phyloP scores from a whole-genome alignment of 495 filamentous ascomycete genomes.

The Aspergillus campestris region DNA sequence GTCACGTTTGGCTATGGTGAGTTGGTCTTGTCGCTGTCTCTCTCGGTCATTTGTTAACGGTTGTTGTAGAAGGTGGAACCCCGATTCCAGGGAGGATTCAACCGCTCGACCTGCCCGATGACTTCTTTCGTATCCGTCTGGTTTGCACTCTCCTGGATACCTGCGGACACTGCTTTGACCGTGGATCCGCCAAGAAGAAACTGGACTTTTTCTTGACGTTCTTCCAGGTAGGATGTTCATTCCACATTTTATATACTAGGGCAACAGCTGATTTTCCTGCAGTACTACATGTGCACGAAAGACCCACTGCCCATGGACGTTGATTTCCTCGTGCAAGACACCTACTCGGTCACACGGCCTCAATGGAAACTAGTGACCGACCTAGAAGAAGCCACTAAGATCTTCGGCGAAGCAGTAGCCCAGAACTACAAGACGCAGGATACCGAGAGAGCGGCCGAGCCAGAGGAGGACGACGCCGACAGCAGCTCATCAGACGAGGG shows the following conservation, averaged over 20 bases:
- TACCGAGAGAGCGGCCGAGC: conserved; percentile 54
- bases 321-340: conserved; percentile 94
- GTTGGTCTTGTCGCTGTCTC: conserved; percentile 12
- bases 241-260: background rate
- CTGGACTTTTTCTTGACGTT: conserved; percentile 97
- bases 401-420: conserved; percentile 78
- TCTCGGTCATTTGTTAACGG: conserved; percentile 1
- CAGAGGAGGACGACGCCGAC: conserved; percentile 56
- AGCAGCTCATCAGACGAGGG: conserved; percentile 55
- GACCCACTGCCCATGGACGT: conserved; percentile 91
- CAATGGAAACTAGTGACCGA: conserved; percentile 83
- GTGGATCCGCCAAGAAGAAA: conserved; percentile 89
- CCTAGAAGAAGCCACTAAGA: conserved; percentile 71
- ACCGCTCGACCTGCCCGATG: conserved; percentile 77
- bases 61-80: conserved; percentile 54
- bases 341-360: conserved; percentile 70
- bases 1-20: conserved; percentile 80
- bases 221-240: conserved; percentile 52
- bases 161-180: conserved; percentile 92
- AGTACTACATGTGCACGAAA: conserved; percentile 96
- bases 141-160: conserved; percentile 87
- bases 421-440: conserved; percentile 79
- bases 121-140: conserved; percentile 90
- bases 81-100: conserved; percentile 69
- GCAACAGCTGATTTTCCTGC: conserved; percentile 11